Evolutionary conservation across 139 green algal genomes (phyloP).

Genomic region (Tetradesmus lagerheimii): DNA sequence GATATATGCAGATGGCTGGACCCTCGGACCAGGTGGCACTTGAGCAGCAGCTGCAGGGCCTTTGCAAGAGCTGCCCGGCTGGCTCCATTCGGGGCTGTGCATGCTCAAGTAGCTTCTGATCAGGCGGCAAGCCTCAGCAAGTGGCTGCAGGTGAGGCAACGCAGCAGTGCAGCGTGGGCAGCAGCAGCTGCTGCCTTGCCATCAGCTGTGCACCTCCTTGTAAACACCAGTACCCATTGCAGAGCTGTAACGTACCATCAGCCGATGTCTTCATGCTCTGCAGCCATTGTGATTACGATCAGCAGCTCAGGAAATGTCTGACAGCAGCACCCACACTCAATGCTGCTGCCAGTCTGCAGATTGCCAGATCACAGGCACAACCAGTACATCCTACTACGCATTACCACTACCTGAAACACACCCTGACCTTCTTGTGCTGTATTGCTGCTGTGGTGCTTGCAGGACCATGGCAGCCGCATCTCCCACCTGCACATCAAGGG

Average conservation of each 20-base stretch:
- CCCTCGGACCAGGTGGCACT: not conserved
- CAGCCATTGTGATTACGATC: too few relatives aligned
- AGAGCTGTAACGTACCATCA: too few relatives aligned
- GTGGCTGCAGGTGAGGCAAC: not conserved
- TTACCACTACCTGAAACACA: not conserved
- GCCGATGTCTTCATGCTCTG: too few relatives aligned
- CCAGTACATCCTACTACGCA: not conserved
- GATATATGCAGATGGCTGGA: not conserved
- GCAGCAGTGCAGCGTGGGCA: not conserved
- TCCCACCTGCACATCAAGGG: too few relatives aligned
- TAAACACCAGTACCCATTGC: not conserved
- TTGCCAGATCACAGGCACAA: not conserved
- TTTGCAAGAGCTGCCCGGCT: not conserved
- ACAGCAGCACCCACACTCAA: too few relatives aligned
- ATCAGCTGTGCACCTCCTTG: not conserved
- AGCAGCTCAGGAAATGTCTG: too few relatives aligned
- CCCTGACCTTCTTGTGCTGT: too few relatives aligned
- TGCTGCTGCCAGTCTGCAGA: not conserved
- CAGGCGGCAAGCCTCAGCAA: not conserved
- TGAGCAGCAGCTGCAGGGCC: not conserved
- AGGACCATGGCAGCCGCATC: too few relatives aligned
- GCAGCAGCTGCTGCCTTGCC: not conserved
- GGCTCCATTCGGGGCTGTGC: not conserved
- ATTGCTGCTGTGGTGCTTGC: too few relatives aligned
- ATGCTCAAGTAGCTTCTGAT: not conserved